Conservation (phyloP, 805 yeast genomes). For the Metschnikowia dekortorum region DNA sequence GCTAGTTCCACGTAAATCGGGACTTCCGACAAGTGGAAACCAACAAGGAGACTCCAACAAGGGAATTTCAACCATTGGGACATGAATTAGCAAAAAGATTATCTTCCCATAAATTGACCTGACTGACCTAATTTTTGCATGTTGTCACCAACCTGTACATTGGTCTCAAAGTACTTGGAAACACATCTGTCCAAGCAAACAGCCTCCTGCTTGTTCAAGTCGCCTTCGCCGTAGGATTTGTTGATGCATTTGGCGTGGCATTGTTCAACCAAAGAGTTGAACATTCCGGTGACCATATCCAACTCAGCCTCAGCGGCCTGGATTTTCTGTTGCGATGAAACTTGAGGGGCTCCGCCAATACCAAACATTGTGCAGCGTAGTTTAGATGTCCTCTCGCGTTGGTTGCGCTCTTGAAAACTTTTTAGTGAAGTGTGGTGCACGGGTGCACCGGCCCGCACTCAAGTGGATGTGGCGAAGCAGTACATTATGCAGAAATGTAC, state of each 20-base stretch:
- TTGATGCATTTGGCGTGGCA: slow-evolving; percentile 85
- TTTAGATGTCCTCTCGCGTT: neutral
- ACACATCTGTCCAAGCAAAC: slow-evolving; percentile 94
- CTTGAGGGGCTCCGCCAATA: slow-evolving; percentile 67
- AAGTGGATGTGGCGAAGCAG: neutral
- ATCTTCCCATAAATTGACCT: slow-evolving; percentile 45
- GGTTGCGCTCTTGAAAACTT: slow-evolving; percentile 11
- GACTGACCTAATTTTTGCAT: slow-evolving; percentile 46
- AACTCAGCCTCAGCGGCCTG: slow-evolving; percentile 95
- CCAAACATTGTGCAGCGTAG: slow-evolving; percentile 53
- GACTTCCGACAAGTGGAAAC: neutral
- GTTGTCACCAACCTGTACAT: slow-evolving; percentile 87
- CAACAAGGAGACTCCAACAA: no score
- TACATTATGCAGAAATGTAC: neutral
- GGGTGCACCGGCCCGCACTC: slow-evolving; percentile 5
- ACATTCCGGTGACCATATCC: slow-evolving; percentile 97
- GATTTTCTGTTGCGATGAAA: slow-evolving; percentile 69
- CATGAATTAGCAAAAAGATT: slow-evolving; percentile 1
- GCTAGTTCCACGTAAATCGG: neutral
- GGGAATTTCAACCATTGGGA: no score
- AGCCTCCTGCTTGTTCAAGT: slow-evolving; percentile 73
- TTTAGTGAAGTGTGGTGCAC: slow-evolving; percentile 8
- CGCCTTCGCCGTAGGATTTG: slow-evolving; percentile 63
- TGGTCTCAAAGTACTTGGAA: slow-evolving; percentile 88
- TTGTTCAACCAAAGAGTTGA: slow-evolving; percentile 82